Evolutionary conservation across 306 rosid genomes (phyloP), one percentile per base, ranked within the genome.

Genomic region (Trifolium fragiferum): DNA sequence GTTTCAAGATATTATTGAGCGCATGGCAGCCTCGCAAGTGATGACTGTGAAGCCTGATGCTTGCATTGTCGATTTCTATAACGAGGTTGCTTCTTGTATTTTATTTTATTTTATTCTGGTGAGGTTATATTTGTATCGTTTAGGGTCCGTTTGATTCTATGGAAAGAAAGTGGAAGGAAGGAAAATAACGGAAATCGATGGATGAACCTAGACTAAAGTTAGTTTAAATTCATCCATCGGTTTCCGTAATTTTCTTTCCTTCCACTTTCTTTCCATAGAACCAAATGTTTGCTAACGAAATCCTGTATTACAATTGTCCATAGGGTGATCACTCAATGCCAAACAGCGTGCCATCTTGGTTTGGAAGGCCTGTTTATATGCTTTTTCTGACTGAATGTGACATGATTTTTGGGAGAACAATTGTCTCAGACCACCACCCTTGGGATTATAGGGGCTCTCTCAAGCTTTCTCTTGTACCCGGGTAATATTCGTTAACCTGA

Each of bases 321-420:
- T 66, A 94, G 99, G 97, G 97, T 76, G 99, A 94, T 81, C 93
- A 91, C 76, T 92, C 99, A 60, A 93, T 87, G 75, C 99, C 97
- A 58, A 49, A 88, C 84, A 80, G 21, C 44, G 92, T 88, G 88
- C 97, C 96, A 0, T 46, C 76, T 44, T 92, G 96, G 97, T 88
- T 78, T 80, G 99, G 96, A 79, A 87, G 95, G 85, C 99, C 99
- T 23, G 84, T 92, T 70, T 77, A 84, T 21, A 57, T 81, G 37
- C 90, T 94, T 74, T 87, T 79, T 76, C 85, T 94, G 82, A 92
- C 97, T 33, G 96, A 92, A 75, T 94, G 99, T 73, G 95, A 92
- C 78, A 86, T 94, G 87, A 81, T 89, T 32, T 92, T 94, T 76
- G 99, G 99, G 68, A 89, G 89, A 86, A 49, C 74, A 16, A 53